Percentiles rank a stretch among this genome's conserved stretches.
Conservation (phyloP, 345 rosid species). For the Euclidium syriacum region DNA sequence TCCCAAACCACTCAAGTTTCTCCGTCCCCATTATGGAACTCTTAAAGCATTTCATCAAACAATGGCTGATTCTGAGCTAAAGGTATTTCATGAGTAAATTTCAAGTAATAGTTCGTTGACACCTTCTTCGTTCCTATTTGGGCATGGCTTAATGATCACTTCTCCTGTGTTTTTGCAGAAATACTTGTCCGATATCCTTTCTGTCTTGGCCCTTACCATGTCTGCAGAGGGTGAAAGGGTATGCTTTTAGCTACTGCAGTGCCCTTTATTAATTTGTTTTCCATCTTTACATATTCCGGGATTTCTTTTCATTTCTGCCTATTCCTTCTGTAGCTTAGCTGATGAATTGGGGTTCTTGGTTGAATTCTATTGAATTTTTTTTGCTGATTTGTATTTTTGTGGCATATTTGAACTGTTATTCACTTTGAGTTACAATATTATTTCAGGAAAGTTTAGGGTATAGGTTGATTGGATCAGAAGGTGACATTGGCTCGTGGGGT, state of each 20-base stretch:
- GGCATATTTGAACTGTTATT: not conserved
- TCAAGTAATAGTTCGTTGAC: not conserved
- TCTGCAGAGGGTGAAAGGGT: constrained; percentile 97
- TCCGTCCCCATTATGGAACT: constrained; percentile 88
- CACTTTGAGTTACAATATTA: not conserved
- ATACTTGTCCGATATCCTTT: constrained; percentile 76
- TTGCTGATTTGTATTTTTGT: not conserved
- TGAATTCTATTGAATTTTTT: not conserved
- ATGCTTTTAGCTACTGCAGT: constrained; percentile 20
- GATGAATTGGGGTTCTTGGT: not conserved
- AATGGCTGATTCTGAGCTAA: constrained; percentile 67
- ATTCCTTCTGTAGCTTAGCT: not conserved
- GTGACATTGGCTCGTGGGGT: constrained; percentile 97
- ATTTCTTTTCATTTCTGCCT: not conserved
- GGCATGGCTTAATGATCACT: not conserved
- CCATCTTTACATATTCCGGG: not conserved
- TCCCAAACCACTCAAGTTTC: constrained; percentile 97
- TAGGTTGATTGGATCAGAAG: constrained; percentile 78
- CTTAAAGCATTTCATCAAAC: constrained; percentile 59
- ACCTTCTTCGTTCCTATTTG: not conserved
- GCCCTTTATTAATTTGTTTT: not conserved
- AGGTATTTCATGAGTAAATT: constrained; percentile 37
- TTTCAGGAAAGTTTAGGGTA: constrained; percentile 81
- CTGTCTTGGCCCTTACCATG: constrained; percentile 94
- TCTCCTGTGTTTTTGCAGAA: constrained; percentile 56